Percentiles rank a stretch among this genome's conserved stretches.
phyloP scores from a whole-genome alignment of 441 rosid species.

The Gossypium schwendimanii region DNA sequence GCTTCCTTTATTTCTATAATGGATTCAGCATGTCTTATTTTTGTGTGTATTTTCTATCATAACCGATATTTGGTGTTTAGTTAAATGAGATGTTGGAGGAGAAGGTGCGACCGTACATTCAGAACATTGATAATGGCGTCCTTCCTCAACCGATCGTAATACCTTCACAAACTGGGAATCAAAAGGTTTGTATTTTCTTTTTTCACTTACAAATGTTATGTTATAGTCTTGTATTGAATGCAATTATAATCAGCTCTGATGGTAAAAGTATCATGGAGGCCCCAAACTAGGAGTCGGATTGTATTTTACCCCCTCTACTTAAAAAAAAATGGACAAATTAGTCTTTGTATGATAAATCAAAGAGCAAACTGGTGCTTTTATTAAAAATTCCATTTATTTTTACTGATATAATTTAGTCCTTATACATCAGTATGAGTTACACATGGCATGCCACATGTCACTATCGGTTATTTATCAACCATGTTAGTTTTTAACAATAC shows the following conservation, averaged over 20 bases:
- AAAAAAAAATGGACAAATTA: too few relatives aligned
- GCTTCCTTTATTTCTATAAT: too few relatives aligned
- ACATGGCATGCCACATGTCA: too few relatives aligned
- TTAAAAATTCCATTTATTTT: too few relatives aligned
- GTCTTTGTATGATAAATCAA: too few relatives aligned
- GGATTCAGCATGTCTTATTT: too few relatives aligned
- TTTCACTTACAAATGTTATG: not conserved
- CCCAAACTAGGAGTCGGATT: not conserved
- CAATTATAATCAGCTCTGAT: not conserved
- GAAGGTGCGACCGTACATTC: constrained; percentile 64
- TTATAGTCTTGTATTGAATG: not conserved
- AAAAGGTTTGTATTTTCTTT: constrained; percentile 3
- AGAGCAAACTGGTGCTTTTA: too few relatives aligned
- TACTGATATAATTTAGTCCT: too few relatives aligned
- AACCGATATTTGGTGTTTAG: constrained; percentile 27
- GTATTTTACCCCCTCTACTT: not conserved
- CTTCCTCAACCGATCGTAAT: constrained; percentile 59
- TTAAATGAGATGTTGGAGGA: constrained; percentile 76
- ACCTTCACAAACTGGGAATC: constrained; percentile 31
- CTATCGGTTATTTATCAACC: too few relatives aligned
- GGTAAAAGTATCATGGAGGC: not conserved
- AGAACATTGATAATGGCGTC: constrained; percentile 34
- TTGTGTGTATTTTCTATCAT: too few relatives aligned
- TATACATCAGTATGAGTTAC: too few relatives aligned
- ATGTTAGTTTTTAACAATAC: too few relatives aligned